Evolutionary conservation across 352 stramenopile species (phyloP).

Genomic region (Globisporangium viniferum): DNA sequence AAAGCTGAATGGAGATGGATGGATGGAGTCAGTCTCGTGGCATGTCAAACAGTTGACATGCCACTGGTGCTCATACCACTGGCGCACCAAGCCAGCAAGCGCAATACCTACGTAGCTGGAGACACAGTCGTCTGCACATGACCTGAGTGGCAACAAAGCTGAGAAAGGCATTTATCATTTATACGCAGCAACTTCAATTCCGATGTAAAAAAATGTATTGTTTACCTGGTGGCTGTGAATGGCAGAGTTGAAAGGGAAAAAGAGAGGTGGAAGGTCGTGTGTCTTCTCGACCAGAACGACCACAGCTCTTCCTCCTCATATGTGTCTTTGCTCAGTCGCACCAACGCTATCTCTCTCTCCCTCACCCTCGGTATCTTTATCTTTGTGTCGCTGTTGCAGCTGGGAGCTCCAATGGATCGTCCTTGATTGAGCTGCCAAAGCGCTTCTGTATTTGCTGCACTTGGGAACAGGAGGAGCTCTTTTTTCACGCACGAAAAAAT

Average conservation of each 20-base stretch:
- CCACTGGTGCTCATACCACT: neutral
- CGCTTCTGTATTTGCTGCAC: neutral
- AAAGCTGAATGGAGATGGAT: slow-evolving; percentile 1
- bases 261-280: neutral
- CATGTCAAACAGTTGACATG: neutral
- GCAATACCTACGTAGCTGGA: neutral
- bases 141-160: neutral
- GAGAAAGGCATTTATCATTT: neutral
- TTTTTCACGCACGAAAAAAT: neutral
- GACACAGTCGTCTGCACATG: neutral
- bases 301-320: neutral
- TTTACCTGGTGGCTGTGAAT: neutral
- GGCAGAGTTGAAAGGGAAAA: neutral
- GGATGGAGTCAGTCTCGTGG: neutral
- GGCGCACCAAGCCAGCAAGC: neutral
- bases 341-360: neutral
- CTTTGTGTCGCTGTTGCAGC: neutral
- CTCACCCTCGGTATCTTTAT: neutral
- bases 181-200: neutral
- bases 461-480: neutral
- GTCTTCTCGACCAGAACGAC: neutral
- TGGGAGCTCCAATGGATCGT: neutral
- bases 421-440: neutral
- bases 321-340: neutral
- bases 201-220: neutral